Conservation (phyloP, 2,329 filamentous ascomycete genomes). For the Fusarium humuli region DNA sequence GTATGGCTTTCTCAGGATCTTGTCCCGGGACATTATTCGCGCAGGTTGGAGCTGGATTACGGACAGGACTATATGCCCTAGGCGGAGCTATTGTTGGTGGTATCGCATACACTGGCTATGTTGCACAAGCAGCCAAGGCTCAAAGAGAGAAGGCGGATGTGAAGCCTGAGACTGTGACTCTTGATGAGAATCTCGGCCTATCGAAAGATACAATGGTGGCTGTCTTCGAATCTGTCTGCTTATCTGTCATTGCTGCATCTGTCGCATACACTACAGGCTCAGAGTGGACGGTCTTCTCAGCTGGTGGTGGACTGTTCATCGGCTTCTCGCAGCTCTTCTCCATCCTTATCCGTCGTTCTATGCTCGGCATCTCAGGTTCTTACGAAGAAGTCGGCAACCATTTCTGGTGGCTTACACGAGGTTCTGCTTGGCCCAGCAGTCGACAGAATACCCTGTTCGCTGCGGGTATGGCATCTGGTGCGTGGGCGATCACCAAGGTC, state of each 20-base stretch:
- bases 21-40: constrained; percentile 74
- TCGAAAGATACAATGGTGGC: constrained; percentile 53
- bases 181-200: constrained; percentile 57
- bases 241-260: constrained; percentile 55
- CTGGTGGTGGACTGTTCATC: constrained; percentile 69
- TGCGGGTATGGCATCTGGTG: constrained; percentile 61
- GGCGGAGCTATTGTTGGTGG: constrained; percentile 68
- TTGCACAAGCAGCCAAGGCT: constrained; percentile 52
- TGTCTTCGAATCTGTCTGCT: constrained; percentile 57
- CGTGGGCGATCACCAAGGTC: constrained; percentile 52
- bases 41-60: constrained; percentile 67
- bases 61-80: constrained; percentile 64
- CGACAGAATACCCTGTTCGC: constrained; percentile 64
- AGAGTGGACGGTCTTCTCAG: constrained; percentile 53
- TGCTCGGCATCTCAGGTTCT: constrained; percentile 70
- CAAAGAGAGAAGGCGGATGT: constrained; percentile 44
- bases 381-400: constrained; percentile 71
- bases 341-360: constrained; percentile 61
- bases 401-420: constrained; percentile 58
- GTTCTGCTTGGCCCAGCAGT: constrained; percentile 50
- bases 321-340: constrained; percentile 69
- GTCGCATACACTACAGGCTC: constrained; percentile 46
- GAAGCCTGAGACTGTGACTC: constrained; percentile 48
- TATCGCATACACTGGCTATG: constrained; percentile 60
- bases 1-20: constrained; percentile 73